Evolutionary conservation across 228 moss, liverwort and hornwort genomes (phyloP).

Genomic region (Sphagnum magellanicum): DNA sequence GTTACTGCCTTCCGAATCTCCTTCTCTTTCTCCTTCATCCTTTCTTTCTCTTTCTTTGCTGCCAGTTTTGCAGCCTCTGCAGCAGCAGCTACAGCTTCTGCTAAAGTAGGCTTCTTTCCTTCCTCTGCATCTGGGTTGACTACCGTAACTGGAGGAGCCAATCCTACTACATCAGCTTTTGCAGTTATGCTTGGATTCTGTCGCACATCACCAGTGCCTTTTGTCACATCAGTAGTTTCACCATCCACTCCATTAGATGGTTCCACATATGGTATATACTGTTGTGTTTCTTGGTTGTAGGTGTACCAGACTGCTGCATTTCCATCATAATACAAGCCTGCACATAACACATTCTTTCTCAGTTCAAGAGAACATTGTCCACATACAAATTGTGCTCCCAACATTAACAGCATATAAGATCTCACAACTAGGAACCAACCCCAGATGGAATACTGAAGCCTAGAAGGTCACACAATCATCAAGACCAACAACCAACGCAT

Average conservation of each 20-base stretch:
- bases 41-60: conserved; percentile 88
- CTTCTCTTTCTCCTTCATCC: conserved; percentile 79
- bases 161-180: conserved; percentile 71
- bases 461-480: too few species aligned
- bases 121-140: conserved; percentile 45
- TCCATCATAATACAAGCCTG: conserved; percentile 93
- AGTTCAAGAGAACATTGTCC: not conserved
- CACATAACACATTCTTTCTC: conserved; percentile 2
- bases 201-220: conserved; percentile 35
- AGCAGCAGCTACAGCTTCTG: conserved; percentile 97
- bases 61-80: conserved; percentile 80
- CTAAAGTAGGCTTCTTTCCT: conserved; percentile 77
- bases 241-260: conserved; percentile 35
- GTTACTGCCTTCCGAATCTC: conserved; percentile 61
- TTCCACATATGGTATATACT: conserved; percentile 65
- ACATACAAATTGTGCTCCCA: too few species aligned
- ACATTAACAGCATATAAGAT: too few species aligned
- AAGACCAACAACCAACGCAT: too few species aligned
- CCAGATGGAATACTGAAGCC: too few species aligned
- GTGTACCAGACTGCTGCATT: conserved; percentile 93
- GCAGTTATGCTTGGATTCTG: conserved; percentile 24
- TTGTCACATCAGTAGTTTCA: conserved; percentile 19
- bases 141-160: conserved; percentile 78
- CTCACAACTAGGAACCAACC: too few species aligned
- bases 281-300: conserved; percentile 85